A percentile compares a stretch with the other conserved stretches of the same genome.
phyloP scores from a whole-genome alignment of 768 basidiomycete species.

The Pleurotus platypus region DNA sequence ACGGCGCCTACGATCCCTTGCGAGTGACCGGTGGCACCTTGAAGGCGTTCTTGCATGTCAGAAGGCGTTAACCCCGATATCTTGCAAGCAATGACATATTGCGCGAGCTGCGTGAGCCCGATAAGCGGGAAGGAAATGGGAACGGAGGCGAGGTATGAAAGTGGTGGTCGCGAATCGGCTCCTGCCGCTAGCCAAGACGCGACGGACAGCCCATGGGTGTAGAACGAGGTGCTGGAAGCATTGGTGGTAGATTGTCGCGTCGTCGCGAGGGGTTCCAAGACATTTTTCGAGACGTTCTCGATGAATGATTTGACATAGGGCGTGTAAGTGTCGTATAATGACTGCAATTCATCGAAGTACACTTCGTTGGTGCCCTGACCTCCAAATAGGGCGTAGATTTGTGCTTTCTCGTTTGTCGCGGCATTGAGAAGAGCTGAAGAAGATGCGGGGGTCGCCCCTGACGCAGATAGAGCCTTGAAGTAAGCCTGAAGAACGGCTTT shows the following conservation, averaged over 20 bases:
- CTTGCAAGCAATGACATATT: constrained; percentile 82
- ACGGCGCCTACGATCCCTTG: constrained; percentile 97
- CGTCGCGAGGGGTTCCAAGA: constrained; percentile 69
- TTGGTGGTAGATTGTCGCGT: constrained; percentile 38
- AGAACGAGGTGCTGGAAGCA: constrained; percentile 51
- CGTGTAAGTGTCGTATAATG: constrained; percentile 86
- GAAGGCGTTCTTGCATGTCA: constrained; percentile 70
- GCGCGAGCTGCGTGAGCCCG: constrained; percentile 91
- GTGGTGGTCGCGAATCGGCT: constrained; percentile 63
- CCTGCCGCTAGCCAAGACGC: constrained; percentile 76
- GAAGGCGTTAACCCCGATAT: constrained; percentile 75
- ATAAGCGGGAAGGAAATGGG: constrained; percentile 95
- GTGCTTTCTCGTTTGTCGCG: constrained; percentile 58
- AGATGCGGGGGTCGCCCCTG: constrained; percentile 55
- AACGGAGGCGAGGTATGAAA: constrained; percentile 86
- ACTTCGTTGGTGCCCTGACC: constrained; percentile 98
- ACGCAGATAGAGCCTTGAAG: constrained; percentile 66
- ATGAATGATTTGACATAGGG: constrained; percentile 81
- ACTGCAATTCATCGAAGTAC: constrained; percentile 94
- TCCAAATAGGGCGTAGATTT: constrained; percentile 90
- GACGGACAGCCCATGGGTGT: constrained; percentile 79
- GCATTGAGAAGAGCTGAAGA: constrained; percentile 68
- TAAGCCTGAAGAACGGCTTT: constrained; percentile 76
- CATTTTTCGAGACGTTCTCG: constrained; percentile 51
- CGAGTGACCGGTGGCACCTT: constrained; percentile 94